These are phyloP conservation scores for Rheum nobile DNA, from an alignment of 148 eudicot species.

Conservation along the genomic window DNA sequence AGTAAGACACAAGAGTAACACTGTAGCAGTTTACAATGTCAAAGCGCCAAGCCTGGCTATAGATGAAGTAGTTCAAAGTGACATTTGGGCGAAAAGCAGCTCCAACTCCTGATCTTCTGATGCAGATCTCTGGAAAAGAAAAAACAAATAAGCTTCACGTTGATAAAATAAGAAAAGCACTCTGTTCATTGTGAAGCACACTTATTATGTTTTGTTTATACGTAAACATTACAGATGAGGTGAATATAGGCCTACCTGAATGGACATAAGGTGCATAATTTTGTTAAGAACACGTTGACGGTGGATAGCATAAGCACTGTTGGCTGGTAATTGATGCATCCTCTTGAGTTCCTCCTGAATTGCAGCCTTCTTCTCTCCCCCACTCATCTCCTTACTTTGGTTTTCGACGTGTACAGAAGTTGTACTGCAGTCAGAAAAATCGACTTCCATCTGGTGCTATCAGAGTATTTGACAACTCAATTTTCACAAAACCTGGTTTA, in stretches of 20 bases:
- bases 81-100: constrained; percentile 6
- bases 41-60: background rate
- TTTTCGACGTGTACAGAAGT: constrained; percentile 14
- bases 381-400: constrained; percentile 29
- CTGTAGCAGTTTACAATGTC: background rate
- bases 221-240: background rate
- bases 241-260: constrained; percentile 36
- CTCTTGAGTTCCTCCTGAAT: constrained; percentile 54
- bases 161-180: no score
- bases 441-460: background rate
- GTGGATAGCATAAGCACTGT: constrained; percentile 67
- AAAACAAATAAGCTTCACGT: background rate
- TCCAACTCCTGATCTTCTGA: constrained; percentile 7
- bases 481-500: background rate
- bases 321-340: constrained; percentile 56
- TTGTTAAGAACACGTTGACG: constrained; percentile 70
- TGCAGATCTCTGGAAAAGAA: constrained; percentile 1
- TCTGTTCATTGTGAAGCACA: no score
- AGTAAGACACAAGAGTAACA: background rate
- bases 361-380: constrained; percentile 44
- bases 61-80: constrained; percentile 1
- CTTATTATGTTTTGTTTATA: background rate
- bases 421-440: constrained; percentile 13
- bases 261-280: constrained; percentile 59
- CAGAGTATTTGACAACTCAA: background rate